phyloP scores from a whole-genome alignment of 306 rosid species.

The Rosa persica region DNA sequence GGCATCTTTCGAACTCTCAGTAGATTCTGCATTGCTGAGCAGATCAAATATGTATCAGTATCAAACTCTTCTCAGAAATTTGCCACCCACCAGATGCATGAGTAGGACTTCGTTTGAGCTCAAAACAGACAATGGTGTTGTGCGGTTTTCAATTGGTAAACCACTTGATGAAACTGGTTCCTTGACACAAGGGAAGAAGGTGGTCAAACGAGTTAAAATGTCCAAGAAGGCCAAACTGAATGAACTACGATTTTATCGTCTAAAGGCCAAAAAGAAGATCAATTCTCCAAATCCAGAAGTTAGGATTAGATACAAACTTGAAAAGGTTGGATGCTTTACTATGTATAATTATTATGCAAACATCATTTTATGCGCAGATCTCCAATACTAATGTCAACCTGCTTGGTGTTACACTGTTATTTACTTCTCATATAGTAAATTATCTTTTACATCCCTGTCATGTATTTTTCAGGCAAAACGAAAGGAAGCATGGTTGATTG shows the following conservation, averaged over 20 bases:
- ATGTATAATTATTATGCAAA: too few species aligned
- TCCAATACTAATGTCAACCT: background rate
- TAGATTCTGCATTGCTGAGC: conserved; percentile 21
- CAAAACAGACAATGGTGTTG: conserved; percentile 45
- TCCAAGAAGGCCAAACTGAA: conserved; percentile 76
- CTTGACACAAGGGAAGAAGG: conserved; percentile 23
- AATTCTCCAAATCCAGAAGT: conserved; percentile 87
- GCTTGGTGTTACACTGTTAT: background rate
- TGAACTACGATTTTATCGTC: conserved; percentile 73
- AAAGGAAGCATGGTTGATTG: conserved; percentile 87
- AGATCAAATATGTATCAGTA: conserved; percentile 24
- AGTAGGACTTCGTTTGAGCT: conserved; percentile 57
- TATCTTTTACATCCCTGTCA: conserved; percentile 4
- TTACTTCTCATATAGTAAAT: background rate
- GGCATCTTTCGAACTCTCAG: conserved; percentile 18
- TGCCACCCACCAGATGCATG: conserved; percentile 41
- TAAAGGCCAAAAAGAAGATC: conserved; percentile 87
- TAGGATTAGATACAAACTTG: conserved; percentile 82
- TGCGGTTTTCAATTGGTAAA: conserved; percentile 57
- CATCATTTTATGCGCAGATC: too few species aligned
- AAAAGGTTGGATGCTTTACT: conserved; percentile 51
- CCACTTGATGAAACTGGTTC: conserved; percentile 20
- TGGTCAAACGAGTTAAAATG: conserved; percentile 38
- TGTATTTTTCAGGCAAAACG: conserved; percentile 67
- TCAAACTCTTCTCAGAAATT: conserved; percentile 16